These are phyloP conservation scores for Artemisia annua DNA, from an alignment of 129 eudicot species.

Conservation along the genomic window DNA sequence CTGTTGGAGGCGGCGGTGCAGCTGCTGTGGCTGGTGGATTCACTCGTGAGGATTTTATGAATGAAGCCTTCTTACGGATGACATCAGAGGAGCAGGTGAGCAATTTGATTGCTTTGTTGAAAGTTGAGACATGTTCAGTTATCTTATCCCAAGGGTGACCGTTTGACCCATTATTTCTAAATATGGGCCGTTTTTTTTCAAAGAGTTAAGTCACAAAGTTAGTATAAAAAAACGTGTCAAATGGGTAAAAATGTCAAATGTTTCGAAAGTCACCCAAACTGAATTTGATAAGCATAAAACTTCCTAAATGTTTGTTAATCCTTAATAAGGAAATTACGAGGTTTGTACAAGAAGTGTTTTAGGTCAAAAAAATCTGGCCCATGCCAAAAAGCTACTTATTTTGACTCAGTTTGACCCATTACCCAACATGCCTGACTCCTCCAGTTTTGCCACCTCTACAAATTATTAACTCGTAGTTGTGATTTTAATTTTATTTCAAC, in stretches of 20 bases:
- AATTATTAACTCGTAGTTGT: constrained; percentile 13
- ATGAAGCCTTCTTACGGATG: constrained; percentile 79
- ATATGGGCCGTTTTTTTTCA: too few species aligned
- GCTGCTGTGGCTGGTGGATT: constrained; percentile 90
- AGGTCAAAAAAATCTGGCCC: too few species aligned
- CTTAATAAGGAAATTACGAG: too few species aligned
- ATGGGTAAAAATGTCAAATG: neutral
- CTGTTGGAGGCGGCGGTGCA: constrained; percentile 99
- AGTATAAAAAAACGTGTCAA: too few species aligned
- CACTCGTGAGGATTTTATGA: constrained; percentile 96
- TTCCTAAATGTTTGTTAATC: too few species aligned
- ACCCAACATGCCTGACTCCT: neutral
- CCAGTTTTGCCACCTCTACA: neutral
- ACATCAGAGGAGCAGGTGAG: constrained; percentile 90
- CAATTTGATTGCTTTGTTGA: constrained; percentile 19
- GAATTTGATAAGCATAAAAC: neutral
- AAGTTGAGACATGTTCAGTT: neutral
- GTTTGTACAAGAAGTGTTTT: too few species aligned
- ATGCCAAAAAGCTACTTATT: neutral
- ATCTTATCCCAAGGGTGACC: neutral
- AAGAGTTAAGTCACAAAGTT: too few species aligned
- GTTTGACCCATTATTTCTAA: neutral
- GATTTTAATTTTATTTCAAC: neutral
- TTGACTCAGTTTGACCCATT: neutral
- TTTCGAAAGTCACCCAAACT: neutral